Evolutionary conservation across 495 filamentous ascomycete genomes (phyloP).

Genomic region (Lentithecium fluviatile): DNA sequence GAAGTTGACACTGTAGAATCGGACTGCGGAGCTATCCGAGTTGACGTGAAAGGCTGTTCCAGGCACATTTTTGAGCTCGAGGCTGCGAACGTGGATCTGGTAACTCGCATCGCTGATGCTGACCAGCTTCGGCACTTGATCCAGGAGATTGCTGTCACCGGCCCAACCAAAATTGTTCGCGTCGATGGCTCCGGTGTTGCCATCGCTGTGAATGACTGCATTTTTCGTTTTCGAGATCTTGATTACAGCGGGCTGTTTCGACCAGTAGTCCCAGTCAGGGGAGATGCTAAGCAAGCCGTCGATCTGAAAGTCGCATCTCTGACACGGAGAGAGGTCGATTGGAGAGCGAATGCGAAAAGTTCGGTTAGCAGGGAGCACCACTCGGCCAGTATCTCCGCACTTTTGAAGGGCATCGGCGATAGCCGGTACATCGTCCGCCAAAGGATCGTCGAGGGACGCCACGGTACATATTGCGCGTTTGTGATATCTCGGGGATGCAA

Average conservation of each 20-base stretch:
- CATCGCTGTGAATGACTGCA: conserved; percentile 10
- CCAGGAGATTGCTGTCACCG: neutral
- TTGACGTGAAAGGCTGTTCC: conserved; percentile 11
- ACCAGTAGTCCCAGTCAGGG: conserved; percentile 10
- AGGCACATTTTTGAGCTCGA: conserved; percentile 12
- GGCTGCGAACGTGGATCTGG: neutral
- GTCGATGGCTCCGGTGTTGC: conserved; percentile 18
- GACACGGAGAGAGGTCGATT: conserved; percentile 16
- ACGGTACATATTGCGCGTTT: conserved; percentile 16
- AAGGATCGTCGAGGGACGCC: conserved; percentile 7
- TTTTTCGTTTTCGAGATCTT: neutral
- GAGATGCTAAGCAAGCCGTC: conserved; percentile 8
- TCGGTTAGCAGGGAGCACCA: neutral
- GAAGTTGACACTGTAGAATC: conserved; percentile 11
- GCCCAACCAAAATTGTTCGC: conserved; percentile 5
- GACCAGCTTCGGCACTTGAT: conserved; percentile 4
- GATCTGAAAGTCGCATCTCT: conserved; percentile 22
- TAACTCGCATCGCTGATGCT: conserved; percentile 7
- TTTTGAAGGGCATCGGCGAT: conserved; percentile 7
- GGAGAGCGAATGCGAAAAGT: conserved; percentile 19
- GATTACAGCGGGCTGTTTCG: conserved; percentile 6
- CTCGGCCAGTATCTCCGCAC: conserved; percentile 6
- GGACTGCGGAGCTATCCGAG: conserved; percentile 1
- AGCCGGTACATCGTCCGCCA: conserved; percentile 11
- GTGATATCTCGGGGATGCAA: neutral